Percentiles rank a stretch among this genome's conserved stretches.
Evolutionary conservation across 345 rosid genomes (phyloP).

Genomic region (Combretum micranthum): DNA sequence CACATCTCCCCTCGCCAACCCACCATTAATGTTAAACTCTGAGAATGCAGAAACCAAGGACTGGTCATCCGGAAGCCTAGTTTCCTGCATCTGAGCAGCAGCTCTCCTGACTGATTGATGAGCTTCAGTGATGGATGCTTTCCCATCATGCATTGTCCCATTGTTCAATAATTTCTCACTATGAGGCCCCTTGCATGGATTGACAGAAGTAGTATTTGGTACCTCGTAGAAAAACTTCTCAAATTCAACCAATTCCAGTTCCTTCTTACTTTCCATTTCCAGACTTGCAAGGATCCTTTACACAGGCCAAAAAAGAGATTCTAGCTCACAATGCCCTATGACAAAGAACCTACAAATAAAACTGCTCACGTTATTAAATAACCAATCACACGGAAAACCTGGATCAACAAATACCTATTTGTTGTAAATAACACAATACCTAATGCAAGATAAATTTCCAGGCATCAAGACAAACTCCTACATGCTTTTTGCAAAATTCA

Average conservation of each 20-base stretch:
- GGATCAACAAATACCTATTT: neutral
- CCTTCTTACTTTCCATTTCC: constrained; percentile 51
- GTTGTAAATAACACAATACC: too few relatives aligned
- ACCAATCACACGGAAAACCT: neutral
- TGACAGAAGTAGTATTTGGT: constrained; percentile 65
- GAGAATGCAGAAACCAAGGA: constrained; percentile 49
- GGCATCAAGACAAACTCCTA: too few relatives aligned
- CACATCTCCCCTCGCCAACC: constrained; percentile 1
- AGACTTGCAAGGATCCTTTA: constrained; percentile 4
- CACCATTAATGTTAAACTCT: constrained; percentile 28
- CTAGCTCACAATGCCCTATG: constrained; percentile 8
- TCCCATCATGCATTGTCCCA: constrained; percentile 20
- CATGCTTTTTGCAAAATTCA: too few relatives aligned
- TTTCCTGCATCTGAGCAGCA: constrained; percentile 22
- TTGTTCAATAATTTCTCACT: constrained; percentile 24
- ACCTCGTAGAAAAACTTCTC: constrained; percentile 79
- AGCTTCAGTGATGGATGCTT: constrained; percentile 13
- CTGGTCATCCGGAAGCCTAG: constrained; percentile 46
- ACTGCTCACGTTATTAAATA: neutral
- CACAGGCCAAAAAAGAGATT: constrained; percentile 8
- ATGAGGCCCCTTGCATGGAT: constrained; percentile 27
- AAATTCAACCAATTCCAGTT: constrained; percentile 58
- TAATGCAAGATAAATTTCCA: too few relatives aligned
- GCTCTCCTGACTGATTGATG: constrained; percentile 25
- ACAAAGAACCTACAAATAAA: constrained; percentile 3